Evolutionary conservation across 2,329 filamentous ascomycete genomes (phyloP).

Genomic region (Fusarium napiforme): DNA sequence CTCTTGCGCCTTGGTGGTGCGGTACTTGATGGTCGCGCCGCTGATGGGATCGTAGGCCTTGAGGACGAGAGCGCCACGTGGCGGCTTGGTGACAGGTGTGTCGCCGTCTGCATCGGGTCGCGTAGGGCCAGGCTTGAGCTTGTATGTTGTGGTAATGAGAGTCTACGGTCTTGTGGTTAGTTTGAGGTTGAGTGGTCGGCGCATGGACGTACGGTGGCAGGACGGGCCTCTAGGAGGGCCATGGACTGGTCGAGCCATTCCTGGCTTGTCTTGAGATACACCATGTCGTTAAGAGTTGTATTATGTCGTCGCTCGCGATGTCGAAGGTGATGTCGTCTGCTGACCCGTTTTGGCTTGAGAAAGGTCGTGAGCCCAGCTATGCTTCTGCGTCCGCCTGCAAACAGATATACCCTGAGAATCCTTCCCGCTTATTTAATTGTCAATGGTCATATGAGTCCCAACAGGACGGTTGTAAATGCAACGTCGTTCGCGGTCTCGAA

Average conservation of each 20-base stretch:
- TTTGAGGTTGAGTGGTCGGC: background rate
- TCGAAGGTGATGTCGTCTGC: slow-evolving; percentile 14
- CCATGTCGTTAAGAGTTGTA: slow-evolving; percentile 59
- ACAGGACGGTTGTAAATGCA: background rate
- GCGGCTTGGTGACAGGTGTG: slow-evolving; percentile 55
- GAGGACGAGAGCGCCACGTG: slow-evolving; percentile 78
- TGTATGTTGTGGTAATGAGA: slow-evolving; percentile 92
- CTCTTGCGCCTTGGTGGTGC: slow-evolving; percentile 90
- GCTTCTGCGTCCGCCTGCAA: background rate
- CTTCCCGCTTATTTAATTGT: background rate
- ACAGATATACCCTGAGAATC: background rate
- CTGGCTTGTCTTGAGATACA: slow-evolving; percentile 83
- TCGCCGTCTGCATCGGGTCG: slow-evolving; percentile 44
- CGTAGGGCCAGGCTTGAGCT: slow-evolving; percentile 62
- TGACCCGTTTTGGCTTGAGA: background rate
- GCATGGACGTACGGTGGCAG: slow-evolving; percentile 74
- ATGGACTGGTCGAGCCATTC: slow-evolving; percentile 92
- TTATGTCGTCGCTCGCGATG: background rate
- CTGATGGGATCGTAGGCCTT: slow-evolving; percentile 90
- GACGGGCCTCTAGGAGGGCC: slow-evolving; percentile 86
- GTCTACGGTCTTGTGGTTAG: slow-evolving; percentile 67
- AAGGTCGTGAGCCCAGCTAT: background rate
- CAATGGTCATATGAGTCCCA: background rate
- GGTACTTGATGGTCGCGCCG: slow-evolving; percentile 89
- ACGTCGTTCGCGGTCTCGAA: slow-evolving; percentile 18